These are phyloP conservation scores for Alternaria triticimaculans DNA, from an alignment of 2,329 filamentous ascomycete species.

Conservation along the genomic window DNA sequence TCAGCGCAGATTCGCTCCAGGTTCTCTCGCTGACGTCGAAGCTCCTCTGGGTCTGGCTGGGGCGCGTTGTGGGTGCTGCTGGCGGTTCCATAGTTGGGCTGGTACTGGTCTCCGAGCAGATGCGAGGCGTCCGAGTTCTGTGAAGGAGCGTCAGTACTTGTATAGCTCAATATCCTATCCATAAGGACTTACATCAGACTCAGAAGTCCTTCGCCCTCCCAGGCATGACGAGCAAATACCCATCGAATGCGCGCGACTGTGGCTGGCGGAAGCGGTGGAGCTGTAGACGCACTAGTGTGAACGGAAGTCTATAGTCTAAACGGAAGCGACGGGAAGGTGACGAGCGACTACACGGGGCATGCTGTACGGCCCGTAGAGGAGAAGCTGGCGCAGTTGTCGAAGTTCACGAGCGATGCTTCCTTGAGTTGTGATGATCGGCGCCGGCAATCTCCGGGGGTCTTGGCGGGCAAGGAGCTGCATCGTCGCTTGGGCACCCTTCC, in stretches of 20 bases:
- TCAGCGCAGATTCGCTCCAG: conserved; percentile 58
- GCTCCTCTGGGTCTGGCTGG: conserved; percentile 57
- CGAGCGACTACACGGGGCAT: conserved; percentile 17
- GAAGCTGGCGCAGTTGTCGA: conserved; percentile 19
- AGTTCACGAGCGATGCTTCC: conserved; percentile 2
- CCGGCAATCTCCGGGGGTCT: conserved; percentile 5
- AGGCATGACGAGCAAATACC: conserved; percentile 59
- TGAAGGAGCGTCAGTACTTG: conserved; percentile 24
- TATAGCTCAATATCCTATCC: conserved; percentile 2
- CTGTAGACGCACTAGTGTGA: not conserved
- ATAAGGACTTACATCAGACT: conserved; percentile 50
- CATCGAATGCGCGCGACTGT: conserved; percentile 48
- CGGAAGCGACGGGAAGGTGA: conserved; percentile 1
- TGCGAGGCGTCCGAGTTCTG: conserved; percentile 56
- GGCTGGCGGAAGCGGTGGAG: not conserved
- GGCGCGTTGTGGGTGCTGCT: conserved; percentile 44
- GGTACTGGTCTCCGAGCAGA: conserved; percentile 54
- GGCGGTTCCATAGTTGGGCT: conserved; percentile 55
- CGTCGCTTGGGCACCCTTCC: not conserved
- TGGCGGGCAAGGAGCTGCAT: conserved; percentile 3
- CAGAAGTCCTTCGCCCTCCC: conserved; percentile 52
- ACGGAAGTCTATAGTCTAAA: not conserved
- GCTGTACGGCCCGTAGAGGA: conserved; percentile 14
- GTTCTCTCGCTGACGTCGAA: conserved; percentile 56
- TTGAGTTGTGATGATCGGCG: conserved; percentile 13